Percentiles rank a stretch among this genome's conserved stretches.
Conservation (phyloP, 2,329 filamentous ascomycete genomes). For the Phaeoacremonium minimum region DNA sequence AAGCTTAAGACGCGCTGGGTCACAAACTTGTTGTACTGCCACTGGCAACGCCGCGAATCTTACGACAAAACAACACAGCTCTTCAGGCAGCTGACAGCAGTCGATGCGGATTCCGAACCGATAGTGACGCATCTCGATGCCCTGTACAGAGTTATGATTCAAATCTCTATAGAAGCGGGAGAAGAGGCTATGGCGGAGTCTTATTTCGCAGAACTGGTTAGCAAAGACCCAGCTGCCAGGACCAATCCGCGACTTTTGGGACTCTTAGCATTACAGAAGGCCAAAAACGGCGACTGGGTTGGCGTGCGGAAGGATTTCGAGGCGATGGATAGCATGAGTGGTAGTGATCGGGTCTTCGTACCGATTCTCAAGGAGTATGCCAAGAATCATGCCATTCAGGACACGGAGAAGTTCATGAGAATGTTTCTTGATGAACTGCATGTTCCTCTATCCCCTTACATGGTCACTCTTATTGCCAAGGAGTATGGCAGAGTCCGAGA, state of each 20-base stretch:
- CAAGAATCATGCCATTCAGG: constrained; percentile 29
- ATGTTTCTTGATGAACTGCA: constrained; percentile 27
- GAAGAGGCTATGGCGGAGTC: constrained; percentile 21
- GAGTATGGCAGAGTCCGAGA: constrained; percentile 35
- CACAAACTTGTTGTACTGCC: constrained; percentile 25
- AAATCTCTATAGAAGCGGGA: constrained; percentile 31
- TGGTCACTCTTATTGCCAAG: constrained; percentile 37
- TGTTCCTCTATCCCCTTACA: constrained; percentile 26
- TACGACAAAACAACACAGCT: constrained; percentile 18
- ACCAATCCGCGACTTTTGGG: constrained; percentile 28
- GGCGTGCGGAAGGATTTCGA: constrained; percentile 28
- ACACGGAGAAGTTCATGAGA: constrained; percentile 33
- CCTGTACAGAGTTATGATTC: constrained; percentile 32
- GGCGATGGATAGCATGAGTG: constrained; percentile 17
- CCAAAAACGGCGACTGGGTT: constrained; percentile 34
- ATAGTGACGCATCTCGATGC: constrained; percentile 19
- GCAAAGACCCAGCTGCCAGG: constrained; percentile 16
- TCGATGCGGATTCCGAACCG: constrained; percentile 15
- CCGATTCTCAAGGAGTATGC: constrained; percentile 33
- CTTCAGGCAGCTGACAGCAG: constrained; percentile 15
- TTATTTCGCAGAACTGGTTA: constrained; percentile 20
- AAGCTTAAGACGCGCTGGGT: constrained; percentile 28
- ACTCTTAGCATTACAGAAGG: constrained; percentile 28
- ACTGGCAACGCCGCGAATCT: constrained; percentile 24
- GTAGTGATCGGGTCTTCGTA: constrained; percentile 24